Percentiles rank a stretch among this genome's conserved stretches.
Evolutionary conservation across 768 basidiomycete species (phyloP).

Genomic region (Atractiella rhizophila): DNA sequence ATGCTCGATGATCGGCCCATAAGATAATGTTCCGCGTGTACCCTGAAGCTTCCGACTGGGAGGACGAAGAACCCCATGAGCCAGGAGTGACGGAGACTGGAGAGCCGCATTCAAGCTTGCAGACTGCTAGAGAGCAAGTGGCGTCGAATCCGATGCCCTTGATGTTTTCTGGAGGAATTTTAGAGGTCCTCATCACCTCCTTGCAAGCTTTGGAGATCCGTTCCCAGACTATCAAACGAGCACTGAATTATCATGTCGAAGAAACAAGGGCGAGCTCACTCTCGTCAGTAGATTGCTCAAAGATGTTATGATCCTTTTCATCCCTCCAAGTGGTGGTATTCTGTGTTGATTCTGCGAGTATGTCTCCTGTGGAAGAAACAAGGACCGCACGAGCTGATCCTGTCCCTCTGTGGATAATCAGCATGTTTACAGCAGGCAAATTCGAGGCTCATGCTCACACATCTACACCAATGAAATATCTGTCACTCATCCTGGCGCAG

Average conservation of each 20-base stretch:
- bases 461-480: slow-evolving; percentile 28
- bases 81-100: slow-evolving; percentile 54
- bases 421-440: no score
- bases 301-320: slow-evolving; percentile 61
- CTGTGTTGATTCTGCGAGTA: slow-evolving; percentile 54
- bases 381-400: slow-evolving; percentile 76
- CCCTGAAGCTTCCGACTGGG: slow-evolving; percentile 31
- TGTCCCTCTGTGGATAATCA: slow-evolving; percentile 38
- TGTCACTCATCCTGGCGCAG: no score
- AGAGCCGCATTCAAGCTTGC: slow-evolving; percentile 37
- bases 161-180: slow-evolving; percentile 34
- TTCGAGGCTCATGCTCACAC: slow-evolving; percentile 20
- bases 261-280: slow-evolving; percentile 54
- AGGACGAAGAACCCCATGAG: slow-evolving; percentile 13
- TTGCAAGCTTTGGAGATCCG: slow-evolving; percentile 18
- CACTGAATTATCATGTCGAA: background rate
- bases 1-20: slow-evolving; percentile 92
- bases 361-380: slow-evolving; percentile 26
- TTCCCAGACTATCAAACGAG: slow-evolving; percentile 14
- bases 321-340: slow-evolving; percentile 69
- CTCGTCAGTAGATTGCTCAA: slow-evolving; percentile 77
- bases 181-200: slow-evolving; percentile 35
- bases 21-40: slow-evolving; percentile 61
- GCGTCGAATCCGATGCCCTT: slow-evolving; percentile 66
- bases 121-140: slow-evolving; percentile 81